Conservation (phyloP, 176 grass and related monocot genomes). For the Panicum miliaceum region DNA sequence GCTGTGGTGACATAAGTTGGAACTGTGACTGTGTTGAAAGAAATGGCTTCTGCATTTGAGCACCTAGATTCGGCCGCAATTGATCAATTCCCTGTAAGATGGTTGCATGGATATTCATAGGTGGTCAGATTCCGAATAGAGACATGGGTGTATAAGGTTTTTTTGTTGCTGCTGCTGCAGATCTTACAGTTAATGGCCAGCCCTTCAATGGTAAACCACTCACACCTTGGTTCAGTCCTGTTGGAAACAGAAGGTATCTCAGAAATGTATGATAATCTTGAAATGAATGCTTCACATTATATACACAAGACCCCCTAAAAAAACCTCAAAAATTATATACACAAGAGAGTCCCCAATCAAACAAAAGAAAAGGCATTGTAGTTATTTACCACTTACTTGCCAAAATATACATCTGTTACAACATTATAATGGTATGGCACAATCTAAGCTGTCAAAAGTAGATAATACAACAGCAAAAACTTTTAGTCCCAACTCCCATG, state of each 20-base stretch:
- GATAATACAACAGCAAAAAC: neutral
- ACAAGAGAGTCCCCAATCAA: conserved; percentile 1
- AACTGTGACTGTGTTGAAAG: conserved; percentile 89
- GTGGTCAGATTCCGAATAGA: conserved; percentile 33
- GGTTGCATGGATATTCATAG: conserved; percentile 26
- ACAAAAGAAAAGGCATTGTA: neutral
- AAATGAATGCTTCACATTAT: conserved; percentile 38
- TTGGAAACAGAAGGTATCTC: conserved; percentile 39
- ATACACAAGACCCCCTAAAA: neutral
- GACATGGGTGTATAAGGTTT: conserved; percentile 23
- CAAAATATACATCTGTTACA: neutral
- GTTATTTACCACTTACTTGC: neutral
- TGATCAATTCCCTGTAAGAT: conserved; percentile 82
- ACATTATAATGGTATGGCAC: neutral
- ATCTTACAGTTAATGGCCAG: conserved; percentile 94
- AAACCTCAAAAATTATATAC: conserved; percentile 13
- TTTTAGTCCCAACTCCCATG: neutral
- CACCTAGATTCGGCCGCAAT: conserved; percentile 79
- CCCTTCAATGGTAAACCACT: conserved; percentile 96
- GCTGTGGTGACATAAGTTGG: conserved; percentile 92
- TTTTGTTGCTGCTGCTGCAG: neutral
- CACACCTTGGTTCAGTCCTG: conserved; percentile 94
- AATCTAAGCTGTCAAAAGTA: conserved; percentile 9
- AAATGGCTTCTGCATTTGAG: conserved; percentile 95
- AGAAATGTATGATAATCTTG: conserved; percentile 11